Conservation (phyloP, 1,139 yeast genomes). For the Hanseniaspora sp. region DNA sequence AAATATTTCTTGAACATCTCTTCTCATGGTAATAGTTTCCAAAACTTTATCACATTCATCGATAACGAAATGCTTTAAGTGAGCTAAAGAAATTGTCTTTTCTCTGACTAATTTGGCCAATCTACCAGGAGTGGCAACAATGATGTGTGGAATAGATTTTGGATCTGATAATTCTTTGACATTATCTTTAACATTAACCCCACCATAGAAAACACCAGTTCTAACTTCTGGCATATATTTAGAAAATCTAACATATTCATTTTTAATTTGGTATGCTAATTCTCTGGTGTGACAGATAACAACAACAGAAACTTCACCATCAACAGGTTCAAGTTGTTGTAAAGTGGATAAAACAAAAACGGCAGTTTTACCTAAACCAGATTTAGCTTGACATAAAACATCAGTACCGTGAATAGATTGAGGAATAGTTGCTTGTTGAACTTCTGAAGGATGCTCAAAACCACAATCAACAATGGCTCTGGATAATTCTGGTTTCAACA, state of each 20-base stretch:
- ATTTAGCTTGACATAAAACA: conserved; percentile 96
- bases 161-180: conserved; percentile 79
- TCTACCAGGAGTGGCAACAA: conserved; percentile 98
- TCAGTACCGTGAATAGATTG: conserved; percentile 97
- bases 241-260: conserved; percentile 94
- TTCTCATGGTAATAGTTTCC: conserved; percentile 88
- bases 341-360: conserved; percentile 91
- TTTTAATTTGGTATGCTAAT: conserved; percentile 94
- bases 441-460: conserved; percentile 99
- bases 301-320: conserved; percentile 89
- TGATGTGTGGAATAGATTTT: conserved; percentile 92
- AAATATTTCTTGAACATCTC: conserved; percentile 96
- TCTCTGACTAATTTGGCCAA: conserved; percentile 88
- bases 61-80: conserved; percentile 87
- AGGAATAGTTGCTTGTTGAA: conserved; percentile 96
- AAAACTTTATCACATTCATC: conserved; percentile 98
- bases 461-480: conserved; percentile 99
- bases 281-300: conserved; percentile 98
- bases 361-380: conserved; percentile 98
- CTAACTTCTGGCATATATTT: conserved; percentile 97
- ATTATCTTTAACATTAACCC: conserved; percentile 79
- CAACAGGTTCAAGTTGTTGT: conserved; percentile 94
- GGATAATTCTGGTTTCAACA: conserved; percentile 88
- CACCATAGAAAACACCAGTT: conserved; percentile 96
- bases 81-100: conserved; percentile 73